Percentiles rank a stretch among this genome's conserved stretches.
phyloP scores from a whole-genome alignment of 176 grass and related monocot genomes.

The Paspalum notatum region DNA sequence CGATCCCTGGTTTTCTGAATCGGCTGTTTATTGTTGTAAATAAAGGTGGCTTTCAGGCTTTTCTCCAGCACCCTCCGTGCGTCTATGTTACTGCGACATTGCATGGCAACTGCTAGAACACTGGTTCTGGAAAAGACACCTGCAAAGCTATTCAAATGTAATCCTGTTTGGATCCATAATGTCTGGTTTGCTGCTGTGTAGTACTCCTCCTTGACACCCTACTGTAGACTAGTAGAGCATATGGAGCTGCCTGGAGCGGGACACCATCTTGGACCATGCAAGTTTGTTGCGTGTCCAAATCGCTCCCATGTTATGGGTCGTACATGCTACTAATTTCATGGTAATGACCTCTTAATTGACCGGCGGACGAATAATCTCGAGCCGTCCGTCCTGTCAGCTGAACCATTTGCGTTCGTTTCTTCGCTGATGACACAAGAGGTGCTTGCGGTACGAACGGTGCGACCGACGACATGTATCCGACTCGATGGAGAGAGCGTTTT shows the following conservation, averaged over 20 bases:
- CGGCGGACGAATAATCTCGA: background rate
- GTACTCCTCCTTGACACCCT: background rate
- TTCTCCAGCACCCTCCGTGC: background rate
- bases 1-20: background rate
- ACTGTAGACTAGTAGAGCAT: no score
- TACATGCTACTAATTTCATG: conserved; percentile 1
- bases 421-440: no score
- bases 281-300: conserved; percentile 6
- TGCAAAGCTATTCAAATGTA: background rate
- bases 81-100: background rate
- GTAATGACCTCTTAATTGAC: background rate
- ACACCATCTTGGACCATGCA: background rate
- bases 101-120: conserved; percentile 1
- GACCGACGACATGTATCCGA: no score
- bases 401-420: no score
- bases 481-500: background rate
- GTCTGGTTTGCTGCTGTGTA: background rate
- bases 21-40: background rate
- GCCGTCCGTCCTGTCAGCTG: background rate
- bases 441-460: background rate
- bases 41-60: background rate
- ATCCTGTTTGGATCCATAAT: background rate
- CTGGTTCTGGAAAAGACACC: no score
- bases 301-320: background rate
- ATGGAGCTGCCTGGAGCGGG: background rate